These are phyloP conservation scores for Sambucus nigra DNA, from an alignment of 129 eudicot species.

Conservation along the genomic window DNA sequence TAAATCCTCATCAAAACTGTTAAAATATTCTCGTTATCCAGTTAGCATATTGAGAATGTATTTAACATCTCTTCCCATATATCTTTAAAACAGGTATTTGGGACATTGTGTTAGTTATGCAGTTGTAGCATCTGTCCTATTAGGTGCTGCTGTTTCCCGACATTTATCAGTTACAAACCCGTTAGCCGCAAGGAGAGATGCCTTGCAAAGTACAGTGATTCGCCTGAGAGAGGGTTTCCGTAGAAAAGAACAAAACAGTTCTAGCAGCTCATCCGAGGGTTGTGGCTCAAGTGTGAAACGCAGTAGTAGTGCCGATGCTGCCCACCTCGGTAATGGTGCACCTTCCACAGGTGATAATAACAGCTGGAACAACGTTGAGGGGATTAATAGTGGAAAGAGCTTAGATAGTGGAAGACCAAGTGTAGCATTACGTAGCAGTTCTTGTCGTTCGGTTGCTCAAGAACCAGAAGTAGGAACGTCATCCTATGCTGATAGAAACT, in stretches of 20 bases:
- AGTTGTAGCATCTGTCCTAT: conserved; percentile 87
- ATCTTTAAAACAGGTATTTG: conserved; percentile 51
- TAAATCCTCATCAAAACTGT: no score
- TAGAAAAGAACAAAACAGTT: conserved; percentile 83
- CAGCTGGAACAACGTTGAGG: conserved; percentile 75
- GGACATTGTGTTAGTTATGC: conserved; percentile 99
- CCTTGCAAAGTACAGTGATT: conserved; percentile 85
- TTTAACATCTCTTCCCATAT: neutral
- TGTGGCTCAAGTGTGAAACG: conserved; percentile 97
- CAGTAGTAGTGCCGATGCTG: conserved; percentile 92
- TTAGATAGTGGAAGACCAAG: conserved; percentile 97
- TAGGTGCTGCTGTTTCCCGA: conserved; percentile 98
- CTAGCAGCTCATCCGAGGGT: conserved; percentile 92
- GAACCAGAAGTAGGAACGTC: conserved; percentile 71
- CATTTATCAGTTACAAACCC: conserved; percentile 85
- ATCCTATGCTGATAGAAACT: conserved; percentile 42
- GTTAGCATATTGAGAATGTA: neutral
- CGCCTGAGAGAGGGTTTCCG: conserved; percentile 94
- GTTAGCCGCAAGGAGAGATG: conserved; percentile 89
- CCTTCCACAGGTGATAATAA: conserved; percentile 61
- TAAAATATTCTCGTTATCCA: no score
- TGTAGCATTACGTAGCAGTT: conserved; percentile 68
- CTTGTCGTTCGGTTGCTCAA: conserved; percentile 83
- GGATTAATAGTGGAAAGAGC: conserved; percentile 74
- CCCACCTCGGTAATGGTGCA: conserved; percentile 62